Evolutionary conservation across 495 filamentous ascomycete genomes (phyloP).

Genomic region (Penicillium coprophilum): DNA sequence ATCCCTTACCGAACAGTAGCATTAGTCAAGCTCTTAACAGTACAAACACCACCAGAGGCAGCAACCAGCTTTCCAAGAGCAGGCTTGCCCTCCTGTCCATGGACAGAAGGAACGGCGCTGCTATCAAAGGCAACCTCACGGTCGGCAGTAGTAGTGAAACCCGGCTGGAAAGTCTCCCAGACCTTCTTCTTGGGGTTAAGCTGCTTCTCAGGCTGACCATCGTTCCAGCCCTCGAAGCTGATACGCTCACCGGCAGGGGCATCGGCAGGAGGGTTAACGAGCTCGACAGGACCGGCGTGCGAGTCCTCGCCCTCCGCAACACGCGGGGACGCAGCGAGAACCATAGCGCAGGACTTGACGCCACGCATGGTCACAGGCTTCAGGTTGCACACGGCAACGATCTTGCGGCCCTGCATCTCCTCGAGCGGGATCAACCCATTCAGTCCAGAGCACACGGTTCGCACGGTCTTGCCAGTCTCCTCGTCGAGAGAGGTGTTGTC

Average conservation of each 20-base stretch:
- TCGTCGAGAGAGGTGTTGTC: conserved; percentile 76
- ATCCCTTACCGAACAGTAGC: conserved; percentile 60
- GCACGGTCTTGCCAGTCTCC: conserved; percentile 81
- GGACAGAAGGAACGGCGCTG: conserved; percentile 57
- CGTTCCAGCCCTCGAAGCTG: conserved; percentile 87
- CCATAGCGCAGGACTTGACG: conserved; percentile 94
- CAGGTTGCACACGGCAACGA: conserved; percentile 92
- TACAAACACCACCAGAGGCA: conserved; percentile 69
- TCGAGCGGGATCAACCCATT: conserved; percentile 89
- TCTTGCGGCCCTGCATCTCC: conserved; percentile 95
- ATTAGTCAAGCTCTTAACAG: conserved; percentile 68
- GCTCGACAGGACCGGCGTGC: conserved; percentile 88
- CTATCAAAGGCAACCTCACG: conserved; percentile 79
- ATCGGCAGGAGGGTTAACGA: conserved; percentile 81
- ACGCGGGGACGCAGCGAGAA: conserved; percentile 86
- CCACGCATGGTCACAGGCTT: conserved; percentile 99
- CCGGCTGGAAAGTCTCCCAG: conserved; percentile 93
- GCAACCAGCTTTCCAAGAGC: conserved; percentile 69
- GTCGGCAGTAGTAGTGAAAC: conserved; percentile 79
- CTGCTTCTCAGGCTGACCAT: conserved; percentile 82
- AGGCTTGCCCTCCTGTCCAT: conserved; percentile 60
- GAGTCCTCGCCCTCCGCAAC: conserved; percentile 74
- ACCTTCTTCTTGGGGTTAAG: conserved; percentile 99
- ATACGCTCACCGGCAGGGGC: conserved; percentile 81
- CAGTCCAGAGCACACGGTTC: conserved; percentile 94